Evolutionary conservation across 169 alveolate species (phyloP), one percentile per base, ranked within the genome.

Genomic region (Plasmodium inui): DNA sequence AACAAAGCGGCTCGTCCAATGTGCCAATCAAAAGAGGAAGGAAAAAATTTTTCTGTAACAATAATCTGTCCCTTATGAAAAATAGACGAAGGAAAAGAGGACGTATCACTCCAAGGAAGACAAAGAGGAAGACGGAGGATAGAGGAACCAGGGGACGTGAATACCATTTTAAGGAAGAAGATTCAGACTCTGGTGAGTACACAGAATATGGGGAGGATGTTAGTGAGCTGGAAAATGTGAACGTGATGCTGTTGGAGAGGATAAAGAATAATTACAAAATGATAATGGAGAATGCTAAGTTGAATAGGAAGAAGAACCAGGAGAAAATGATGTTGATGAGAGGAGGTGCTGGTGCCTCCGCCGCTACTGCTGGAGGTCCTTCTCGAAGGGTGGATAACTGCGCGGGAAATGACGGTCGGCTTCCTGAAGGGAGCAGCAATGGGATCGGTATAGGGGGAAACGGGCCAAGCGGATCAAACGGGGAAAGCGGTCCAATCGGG

Each of bases 221-320:
- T 2, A 85, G 39, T 32, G 85, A 85, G 3, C 19, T 85, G 22
- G 85, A 74, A 76, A 85, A 85, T 70, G 93, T 85, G 8, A 57
- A 78, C 28, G 85, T 85, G 5, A 85, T 85, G 93, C 93, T 85
- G 34, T 39, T 85, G 19, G 93, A 85, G 44, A 74, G 85, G 32
- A 85, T 85, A 30, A 85, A 85, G 28, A 61, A 85, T 55, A 85
- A 85, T 85, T 85, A 85, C 46, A 85, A 85, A 57, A 85, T 74
- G 80, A 32, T 74, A 3, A 73, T 74, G 76, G 34, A 57, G 30
- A 85, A 85, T 85, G 57, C 74, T 30, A 17, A 50, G 12, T 41
- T 50, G 57, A 85, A 85, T 85, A 85, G 30, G 44, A 85, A 85
- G 61, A 85, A 55, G 41, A 74, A 44, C n/a, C 57, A 74, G 61